Base-by-base conservation (phyloP, 495 filamentous ascomycete genomes). In the Tuber calosporum region DNA sequence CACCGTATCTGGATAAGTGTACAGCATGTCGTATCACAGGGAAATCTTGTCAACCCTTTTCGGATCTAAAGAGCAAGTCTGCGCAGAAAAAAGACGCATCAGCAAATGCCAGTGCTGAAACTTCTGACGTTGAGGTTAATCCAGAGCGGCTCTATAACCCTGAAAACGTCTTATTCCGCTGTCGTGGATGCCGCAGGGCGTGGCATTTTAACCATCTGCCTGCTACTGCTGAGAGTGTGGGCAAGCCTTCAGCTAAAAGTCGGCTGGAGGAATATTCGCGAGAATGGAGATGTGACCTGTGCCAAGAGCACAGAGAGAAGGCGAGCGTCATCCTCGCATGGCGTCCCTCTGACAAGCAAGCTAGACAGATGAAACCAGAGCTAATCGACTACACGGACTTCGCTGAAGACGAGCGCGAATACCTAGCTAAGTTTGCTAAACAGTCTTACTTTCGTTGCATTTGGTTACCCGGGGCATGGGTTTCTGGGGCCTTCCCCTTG, bases 381-480 rank as follows among this genome's bases (percentile, higher is more conserved):
- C 4, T 36, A 15, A 79, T 86, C 41, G 82, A 79, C 13, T 79
- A 86, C 6, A 83, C 85, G 19, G 85, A 92, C 42, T 85, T 87
- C 37, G 82, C 86, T 26, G 90, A 93, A 79, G 88, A 91, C 53
- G 84, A 92, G 6, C 90, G 93, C 66, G 93, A 97, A 78, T 98
- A 98, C 77, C 86, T 99, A 1, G 84, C 98, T 78, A 97, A 95
- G 82, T 98, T 93, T 90, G 87, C 90, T 45, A 80, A 84, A 0
- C 86, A 88, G 69, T 96, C 94, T 0, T 94, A 97, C 75, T 90
- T 88, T 76, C 90, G 90, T 70, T 90, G 89, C 36, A 84, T 82
- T 4, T 99, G 96, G 96, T 88, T 92, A 86, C 89, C 91, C 26
- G 96, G 95, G 11, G 86, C 89, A 37, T 99, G 96, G 96, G 86